These are phyloP conservation scores for Phialophora chinensis DNA, from an alignment of 2,329 filamentous ascomycete genomes.

Conservation along the genomic window DNA sequence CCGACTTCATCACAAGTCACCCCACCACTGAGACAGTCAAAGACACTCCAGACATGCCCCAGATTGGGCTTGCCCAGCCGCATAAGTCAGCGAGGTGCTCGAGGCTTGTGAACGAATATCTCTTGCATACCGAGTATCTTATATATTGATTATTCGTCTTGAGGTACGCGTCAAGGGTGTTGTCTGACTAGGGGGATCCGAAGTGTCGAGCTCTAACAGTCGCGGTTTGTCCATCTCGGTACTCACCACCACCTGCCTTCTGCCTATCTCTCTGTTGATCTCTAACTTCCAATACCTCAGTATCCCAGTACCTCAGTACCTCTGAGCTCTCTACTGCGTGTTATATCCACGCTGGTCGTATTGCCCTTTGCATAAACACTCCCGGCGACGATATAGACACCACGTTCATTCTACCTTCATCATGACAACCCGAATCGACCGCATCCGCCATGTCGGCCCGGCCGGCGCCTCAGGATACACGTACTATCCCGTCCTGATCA, in stretches of 20 bases:
- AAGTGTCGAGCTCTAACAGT: not conserved
- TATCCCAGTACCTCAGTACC: too few species aligned
- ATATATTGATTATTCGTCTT: not conserved
- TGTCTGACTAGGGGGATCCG: not conserved
- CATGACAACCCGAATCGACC: conserved; percentile 43
- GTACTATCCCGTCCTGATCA: conserved; percentile 60
- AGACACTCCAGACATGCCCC: not conserved
- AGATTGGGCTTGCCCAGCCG: not conserved
- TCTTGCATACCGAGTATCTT: too few species aligned
- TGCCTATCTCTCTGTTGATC: not conserved
- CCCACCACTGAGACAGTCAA: not conserved
- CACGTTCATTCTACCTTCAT: conserved; percentile 8
- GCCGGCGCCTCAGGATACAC: conserved; percentile 49
- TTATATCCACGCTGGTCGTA: too few species aligned
- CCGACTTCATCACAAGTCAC: not conserved
- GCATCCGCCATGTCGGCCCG: conserved; percentile 49
- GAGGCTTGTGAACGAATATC: not conserved
- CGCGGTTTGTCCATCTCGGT: not conserved
- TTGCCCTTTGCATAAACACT: not conserved
- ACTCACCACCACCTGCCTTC: not conserved
- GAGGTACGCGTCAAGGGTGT: not conserved
- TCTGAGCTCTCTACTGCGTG: too few species aligned
- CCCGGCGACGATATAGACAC: not conserved
- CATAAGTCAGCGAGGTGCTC: not conserved
- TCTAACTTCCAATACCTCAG: not conserved